Conservation (phyloP, 768 basidiomycete genomes). For the Trametes gibbosa region DNA sequence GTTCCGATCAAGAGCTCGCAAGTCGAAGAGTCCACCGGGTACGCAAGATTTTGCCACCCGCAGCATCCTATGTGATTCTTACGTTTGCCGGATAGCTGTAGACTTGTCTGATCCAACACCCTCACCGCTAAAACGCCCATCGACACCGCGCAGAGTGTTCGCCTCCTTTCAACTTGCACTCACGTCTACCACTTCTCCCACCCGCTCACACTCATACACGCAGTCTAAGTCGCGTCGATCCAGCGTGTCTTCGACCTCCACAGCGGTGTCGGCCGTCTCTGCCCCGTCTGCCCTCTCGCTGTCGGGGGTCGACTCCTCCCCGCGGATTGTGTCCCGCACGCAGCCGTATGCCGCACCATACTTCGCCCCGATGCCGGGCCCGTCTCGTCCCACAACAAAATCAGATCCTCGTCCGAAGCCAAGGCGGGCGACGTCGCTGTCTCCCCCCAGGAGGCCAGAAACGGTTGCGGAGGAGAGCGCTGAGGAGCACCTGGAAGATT, state of each 20-base stretch:
- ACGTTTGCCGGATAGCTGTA: not conserved
- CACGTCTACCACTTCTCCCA: not conserved
- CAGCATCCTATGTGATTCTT: not conserved
- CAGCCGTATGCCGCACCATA: conserved; percentile 28
- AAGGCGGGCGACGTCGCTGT: conserved; percentile 4
- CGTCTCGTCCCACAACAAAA: not conserved
- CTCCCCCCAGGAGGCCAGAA: conserved; percentile 1
- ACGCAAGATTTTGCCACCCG: not conserved
- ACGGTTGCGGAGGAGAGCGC: conserved; percentile 4
- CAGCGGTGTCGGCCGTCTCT: conserved; percentile 5
- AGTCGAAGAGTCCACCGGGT: conserved; percentile 1
- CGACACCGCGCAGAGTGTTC: conserved; percentile 7
- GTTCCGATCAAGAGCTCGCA: conserved; percentile 7
- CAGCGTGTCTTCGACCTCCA: conserved; percentile 13
- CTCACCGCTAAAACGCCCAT: not conserved
- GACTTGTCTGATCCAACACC: not conserved
- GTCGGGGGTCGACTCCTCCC: not conserved
- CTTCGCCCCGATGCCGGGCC: conserved; percentile 21
- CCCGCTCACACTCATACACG: not conserved
- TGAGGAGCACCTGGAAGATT: not conserved
- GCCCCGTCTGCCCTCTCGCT: not conserved
- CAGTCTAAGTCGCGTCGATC: conserved; percentile 5
- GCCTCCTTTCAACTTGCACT: conserved; percentile 5
- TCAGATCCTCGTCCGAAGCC: no score
- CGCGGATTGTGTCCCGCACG: conserved; percentile 17